Conservation (phyloP, 164 flowering plant species). For the Brasenia schreberi region DNA sequence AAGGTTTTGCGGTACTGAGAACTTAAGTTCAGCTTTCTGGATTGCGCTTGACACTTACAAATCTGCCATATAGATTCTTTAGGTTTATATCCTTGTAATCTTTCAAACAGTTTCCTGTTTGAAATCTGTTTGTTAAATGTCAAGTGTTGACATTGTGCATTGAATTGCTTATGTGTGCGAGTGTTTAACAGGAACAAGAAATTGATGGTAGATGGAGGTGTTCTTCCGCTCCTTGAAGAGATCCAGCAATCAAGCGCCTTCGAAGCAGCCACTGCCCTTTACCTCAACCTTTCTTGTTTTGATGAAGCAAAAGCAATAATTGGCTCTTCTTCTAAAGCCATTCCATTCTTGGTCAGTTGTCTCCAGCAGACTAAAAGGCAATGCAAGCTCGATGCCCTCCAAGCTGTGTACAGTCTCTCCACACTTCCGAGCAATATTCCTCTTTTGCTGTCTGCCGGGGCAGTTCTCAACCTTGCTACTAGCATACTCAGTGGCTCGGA, state of each 20-base stretch:
- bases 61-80: too few species aligned
- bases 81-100: too few species aligned
- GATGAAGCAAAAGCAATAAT: constrained; percentile 75
- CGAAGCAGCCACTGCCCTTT: constrained; percentile 74
- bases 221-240: constrained; percentile 50
- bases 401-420: constrained; percentile 73
- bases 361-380: constrained; percentile 38
- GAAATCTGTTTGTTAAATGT: too few species aligned
- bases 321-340: constrained; percentile 50
- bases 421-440: constrained; percentile 38
- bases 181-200: constrained; percentile 70
- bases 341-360: constrained; percentile 47
- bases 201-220: constrained; percentile 56
- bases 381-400: constrained; percentile 80
- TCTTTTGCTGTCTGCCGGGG: constrained; percentile 56
- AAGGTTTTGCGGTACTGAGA: too few species aligned
- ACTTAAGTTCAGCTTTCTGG: too few species aligned
- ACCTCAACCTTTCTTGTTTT: constrained; percentile 81
- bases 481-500: constrained; percentile 2
- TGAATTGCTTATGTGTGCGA: neutral
- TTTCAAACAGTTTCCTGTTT: too few species aligned
- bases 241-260: constrained; percentile 40
- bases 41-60: too few species aligned
- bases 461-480: constrained; percentile 28
- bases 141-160: too few species aligned